phyloP scores from a whole-genome alignment of 78 protist genomes.

The Mantamonas sphyraenae region DNA sequence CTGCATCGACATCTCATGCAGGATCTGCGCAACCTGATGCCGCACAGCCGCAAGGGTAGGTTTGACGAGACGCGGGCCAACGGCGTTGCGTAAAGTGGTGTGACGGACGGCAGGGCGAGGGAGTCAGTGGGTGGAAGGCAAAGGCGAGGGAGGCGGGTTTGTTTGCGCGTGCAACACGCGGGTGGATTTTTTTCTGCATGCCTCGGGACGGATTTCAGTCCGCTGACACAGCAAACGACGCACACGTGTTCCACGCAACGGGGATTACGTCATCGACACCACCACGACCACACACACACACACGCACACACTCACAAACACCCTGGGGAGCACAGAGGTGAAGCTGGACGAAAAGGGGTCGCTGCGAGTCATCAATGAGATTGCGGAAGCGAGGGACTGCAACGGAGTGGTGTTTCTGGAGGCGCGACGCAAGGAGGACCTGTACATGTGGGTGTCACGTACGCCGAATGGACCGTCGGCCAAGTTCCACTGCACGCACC shows the following conservation, averaged over 20 bases:
- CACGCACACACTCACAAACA: too few species aligned
- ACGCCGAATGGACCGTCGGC: slow-evolving; percentile 84
- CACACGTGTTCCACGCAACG: background rate
- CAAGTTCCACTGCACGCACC: slow-evolving; percentile 54
- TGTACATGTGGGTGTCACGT: slow-evolving; percentile 73
- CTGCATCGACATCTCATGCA: slow-evolving; percentile 70
- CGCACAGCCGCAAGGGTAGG: slow-evolving; percentile 74
- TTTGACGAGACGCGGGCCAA: too few species aligned
- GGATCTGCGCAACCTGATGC: slow-evolving; percentile 66
- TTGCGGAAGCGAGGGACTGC: slow-evolving; percentile 63
- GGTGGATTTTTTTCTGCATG: slow-evolving; percentile 20
- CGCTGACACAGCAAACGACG: background rate
- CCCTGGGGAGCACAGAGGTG: too few species aligned
- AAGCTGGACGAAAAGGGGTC: slow-evolving; percentile 51
- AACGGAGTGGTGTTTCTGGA: slow-evolving; percentile 70
- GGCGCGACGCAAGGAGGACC: slow-evolving; percentile 44
- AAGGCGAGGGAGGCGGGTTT: background rate
- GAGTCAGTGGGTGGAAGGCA: too few species aligned
- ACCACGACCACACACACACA: too few species aligned
- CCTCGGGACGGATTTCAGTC: background rate
- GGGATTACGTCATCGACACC: too few species aligned
- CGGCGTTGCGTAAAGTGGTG: too few species aligned
- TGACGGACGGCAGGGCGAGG: too few species aligned
- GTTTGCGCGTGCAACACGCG: background rate
- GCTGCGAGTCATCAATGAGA: slow-evolving; percentile 58